phyloP scores from a whole-genome alignment of 116 monocot species.

The Iris pallida region DNA sequence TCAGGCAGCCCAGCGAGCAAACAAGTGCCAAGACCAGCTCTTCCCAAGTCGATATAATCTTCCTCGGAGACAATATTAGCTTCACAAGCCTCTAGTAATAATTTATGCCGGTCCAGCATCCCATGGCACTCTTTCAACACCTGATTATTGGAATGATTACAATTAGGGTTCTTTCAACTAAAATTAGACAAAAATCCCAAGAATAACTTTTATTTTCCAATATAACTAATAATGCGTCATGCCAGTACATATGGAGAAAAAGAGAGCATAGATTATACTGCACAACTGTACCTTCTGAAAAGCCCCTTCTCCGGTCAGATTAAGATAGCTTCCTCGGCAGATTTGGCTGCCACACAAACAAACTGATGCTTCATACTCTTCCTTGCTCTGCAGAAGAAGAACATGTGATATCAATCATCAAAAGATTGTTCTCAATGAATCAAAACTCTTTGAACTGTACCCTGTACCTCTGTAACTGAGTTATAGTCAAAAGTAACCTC shows the following conservation, averaged over 20 bases:
- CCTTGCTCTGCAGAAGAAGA: conserved; percentile 78
- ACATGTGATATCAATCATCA: not conserved
- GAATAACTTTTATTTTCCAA: not conserved
- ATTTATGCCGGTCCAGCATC: conserved; percentile 79
- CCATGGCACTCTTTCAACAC: conserved; percentile 87
- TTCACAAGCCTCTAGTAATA: conserved; percentile 92
- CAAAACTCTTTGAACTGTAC: conserved; percentile 2
- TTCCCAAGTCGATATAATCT: conserved; percentile 73
- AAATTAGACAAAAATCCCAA: not conserved
- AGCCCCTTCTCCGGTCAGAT: conserved; percentile 87
- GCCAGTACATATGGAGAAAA: not conserved
- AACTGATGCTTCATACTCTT: conserved; percentile 98
- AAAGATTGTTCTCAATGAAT: conserved; percentile 4
- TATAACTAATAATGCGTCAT: not conserved
- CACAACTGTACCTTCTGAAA: conserved; percentile 66
- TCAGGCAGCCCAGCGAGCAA: conserved; percentile 82
- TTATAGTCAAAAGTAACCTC: conserved; percentile 99
- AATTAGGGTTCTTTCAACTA: not conserved
- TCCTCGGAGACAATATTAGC: conserved; percentile 73
- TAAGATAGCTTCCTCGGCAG: conserved; percentile 96
- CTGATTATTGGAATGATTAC: conserved; percentile 23
- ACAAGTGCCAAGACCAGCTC: conserved; percentile 88
- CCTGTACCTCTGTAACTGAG: conserved; percentile 88
- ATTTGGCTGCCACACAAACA: conserved; percentile 97
- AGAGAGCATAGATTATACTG: not conserved